Evolutionary conservation across 2,329 filamentous ascomycete species (phyloP).

Genomic region (Scolecobasidium constrictum): DNA sequence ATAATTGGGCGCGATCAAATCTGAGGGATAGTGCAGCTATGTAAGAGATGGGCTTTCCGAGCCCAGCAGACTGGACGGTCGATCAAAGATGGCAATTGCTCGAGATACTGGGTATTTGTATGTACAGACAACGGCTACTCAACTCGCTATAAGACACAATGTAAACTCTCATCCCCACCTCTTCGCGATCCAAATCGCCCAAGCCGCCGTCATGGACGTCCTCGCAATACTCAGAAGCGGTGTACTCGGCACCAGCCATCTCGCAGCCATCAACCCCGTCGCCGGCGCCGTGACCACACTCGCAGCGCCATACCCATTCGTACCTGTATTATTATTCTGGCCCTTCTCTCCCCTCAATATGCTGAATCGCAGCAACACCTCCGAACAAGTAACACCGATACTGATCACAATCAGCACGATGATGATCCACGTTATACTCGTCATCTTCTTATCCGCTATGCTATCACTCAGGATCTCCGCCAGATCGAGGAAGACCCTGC

Average conservation of each 20-base stretch:
- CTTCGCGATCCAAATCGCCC: not conserved
- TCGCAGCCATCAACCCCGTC: too few relatives aligned
- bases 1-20: too few relatives aligned
- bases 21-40: too few relatives aligned
- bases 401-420: constrained; percentile 86
- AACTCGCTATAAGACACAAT: too few relatives aligned
- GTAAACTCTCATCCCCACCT: not conserved
- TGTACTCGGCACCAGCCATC: not conserved
- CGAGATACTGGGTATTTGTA: too few relatives aligned
- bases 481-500: constrained; percentile 89
- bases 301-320: not conserved
- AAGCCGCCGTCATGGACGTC: not conserved
- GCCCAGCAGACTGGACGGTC: too few relatives aligned
- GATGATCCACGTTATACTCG: constrained; percentile 92
- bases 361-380: constrained; percentile 80
- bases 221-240: not conserved
- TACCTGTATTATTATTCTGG: constrained; percentile 1
- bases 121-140: too few relatives aligned
- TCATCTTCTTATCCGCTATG: constrained; percentile 92
- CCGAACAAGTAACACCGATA: constrained; percentile 81
- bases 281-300: not conserved
- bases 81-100: too few relatives aligned
- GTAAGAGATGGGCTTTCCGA: too few relatives aligned
- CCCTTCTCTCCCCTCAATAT: constrained; percentile 5
- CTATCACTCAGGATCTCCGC: constrained; percentile 90